Evolutionary conservation across 495 filamentous ascomycete species (phyloP).

Genomic region (Articulospora tetracladia): DNA sequence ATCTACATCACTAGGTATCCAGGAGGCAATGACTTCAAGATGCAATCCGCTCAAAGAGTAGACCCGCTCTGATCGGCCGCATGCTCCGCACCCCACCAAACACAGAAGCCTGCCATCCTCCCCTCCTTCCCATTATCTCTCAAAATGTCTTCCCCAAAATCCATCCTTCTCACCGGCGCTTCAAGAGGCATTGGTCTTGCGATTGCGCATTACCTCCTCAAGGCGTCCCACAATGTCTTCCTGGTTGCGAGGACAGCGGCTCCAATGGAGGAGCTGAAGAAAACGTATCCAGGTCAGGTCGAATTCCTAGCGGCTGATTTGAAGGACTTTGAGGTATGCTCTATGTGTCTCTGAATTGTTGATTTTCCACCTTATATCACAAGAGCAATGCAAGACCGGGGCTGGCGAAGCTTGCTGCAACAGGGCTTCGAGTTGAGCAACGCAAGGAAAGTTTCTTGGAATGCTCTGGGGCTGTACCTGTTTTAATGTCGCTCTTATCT

Average conservation of each 20-base stretch:
- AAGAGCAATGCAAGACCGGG: too few species aligned
- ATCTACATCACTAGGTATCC: too few species aligned
- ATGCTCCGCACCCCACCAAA: background rate
- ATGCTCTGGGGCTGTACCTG: too few species aligned
- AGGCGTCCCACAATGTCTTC: conserved; percentile 65
- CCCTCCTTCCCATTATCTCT: background rate
- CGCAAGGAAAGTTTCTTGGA: too few species aligned
- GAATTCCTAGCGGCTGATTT: conserved; percentile 75
- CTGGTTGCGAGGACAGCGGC: conserved; percentile 67
- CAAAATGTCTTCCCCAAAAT: conserved; percentile 35
- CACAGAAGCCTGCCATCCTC: background rate
- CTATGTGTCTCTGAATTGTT: background rate
- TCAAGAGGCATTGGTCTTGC: conserved; percentile 81
- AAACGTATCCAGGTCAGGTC: conserved; percentile 61
- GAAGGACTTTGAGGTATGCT: conserved; percentile 51
- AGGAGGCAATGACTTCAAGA: too few species aligned
- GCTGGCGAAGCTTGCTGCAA: too few species aligned
- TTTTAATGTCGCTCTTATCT: too few species aligned
- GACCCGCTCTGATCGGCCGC: background rate
- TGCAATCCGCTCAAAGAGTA: too few species aligned
- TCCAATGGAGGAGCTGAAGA: conserved; percentile 62
- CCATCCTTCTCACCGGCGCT: conserved; percentile 66
- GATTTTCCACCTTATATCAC: background rate
- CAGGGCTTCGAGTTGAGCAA: background rate
- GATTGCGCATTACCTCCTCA: conserved; percentile 67